Percentiles rank a stretch among this genome's conserved stretches.
These are phyloP conservation scores for Ogataea nakhonphanomensis DNA, from an alignment of 805 yeast genomes.

Conservation along the genomic window DNA sequence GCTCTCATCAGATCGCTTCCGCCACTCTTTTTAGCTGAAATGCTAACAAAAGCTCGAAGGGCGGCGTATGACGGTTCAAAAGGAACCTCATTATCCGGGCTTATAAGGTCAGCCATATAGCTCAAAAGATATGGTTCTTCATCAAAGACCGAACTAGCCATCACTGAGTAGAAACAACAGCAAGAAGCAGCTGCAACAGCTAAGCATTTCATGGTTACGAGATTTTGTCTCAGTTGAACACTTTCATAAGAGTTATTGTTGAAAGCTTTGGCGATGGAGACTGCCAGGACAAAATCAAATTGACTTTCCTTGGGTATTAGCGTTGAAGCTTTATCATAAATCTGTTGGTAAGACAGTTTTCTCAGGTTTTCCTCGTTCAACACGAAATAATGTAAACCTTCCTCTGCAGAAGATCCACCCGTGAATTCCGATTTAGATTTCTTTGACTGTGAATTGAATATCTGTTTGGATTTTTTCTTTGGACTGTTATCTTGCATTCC, in stretches of 20 bases:
- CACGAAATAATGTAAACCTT: constrained; percentile 50
- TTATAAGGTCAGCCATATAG: constrained; percentile 67
- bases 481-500: constrained; percentile 12
- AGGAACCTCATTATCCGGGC: constrained; percentile 59
- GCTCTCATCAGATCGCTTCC: constrained; percentile 74
- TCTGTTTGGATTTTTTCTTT: constrained; percentile 17
- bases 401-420: constrained; percentile 24
- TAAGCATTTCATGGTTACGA: constrained; percentile 61
- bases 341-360: constrained; percentile 53
- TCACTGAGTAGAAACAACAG: constrained; percentile 51
- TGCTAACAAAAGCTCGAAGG: constrained; percentile 62
- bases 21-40: constrained; percentile 64
- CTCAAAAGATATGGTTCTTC: constrained; percentile 68
- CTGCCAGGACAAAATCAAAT: constrained; percentile 59
- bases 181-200: constrained; percentile 65
- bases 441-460: constrained; percentile 23
- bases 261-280: constrained; percentile 71
- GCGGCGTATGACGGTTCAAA: constrained; percentile 55
- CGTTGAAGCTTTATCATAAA: constrained; percentile 57
- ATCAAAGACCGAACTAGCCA: constrained; percentile 65
- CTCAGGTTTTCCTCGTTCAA: constrained; percentile 57
- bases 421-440: constrained; percentile 17
- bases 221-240: constrained; percentile 50
- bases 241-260: constrained; percentile 50
- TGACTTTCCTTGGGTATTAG: constrained; percentile 60